Evolutionary conservation across 2,329 filamentous ascomycete genomes (phyloP), one percentile per base, ranked within the genome.

Genomic region (Ascochyta viciae-villosae): DNA sequence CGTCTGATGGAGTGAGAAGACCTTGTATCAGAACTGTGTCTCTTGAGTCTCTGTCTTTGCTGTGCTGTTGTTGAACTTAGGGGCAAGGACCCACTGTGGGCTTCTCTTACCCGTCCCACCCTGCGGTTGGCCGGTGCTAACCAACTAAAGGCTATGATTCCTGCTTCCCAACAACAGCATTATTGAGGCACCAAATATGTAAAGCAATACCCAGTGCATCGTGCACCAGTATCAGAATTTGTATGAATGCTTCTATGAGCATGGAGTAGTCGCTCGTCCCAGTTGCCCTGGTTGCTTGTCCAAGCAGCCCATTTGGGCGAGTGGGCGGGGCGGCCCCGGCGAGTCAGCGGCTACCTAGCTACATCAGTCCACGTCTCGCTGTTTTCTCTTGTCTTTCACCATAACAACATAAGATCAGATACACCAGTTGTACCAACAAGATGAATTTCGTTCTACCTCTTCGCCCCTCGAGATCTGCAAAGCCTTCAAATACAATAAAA

Each of bases 1-100:
- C 64, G 57, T 48, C 57, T 46, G 46, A 38, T 46, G 52, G 24
- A 70, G 67, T 65, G 61, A 65, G 58, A 61, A 63, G 60, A 62
- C 44, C 54, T 57, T 40, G 43, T 55, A 64, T 60, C 50, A 54
- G 57, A 44, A 42, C 10, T 2, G 4, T 42, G 31, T 34, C 15
- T 54, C 29, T 31, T 31, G 29, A 12, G 3, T 31, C 29, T 12
- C 29, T 29, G 22, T 41, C 38, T 49, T 9, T 62, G 51, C 44
- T 57, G 63, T 68, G 65, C 63, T 69, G 68, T 66, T 26, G 59
- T 62, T 35, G 52, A 52, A 43, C 16, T 34, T 52, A 58, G 37
- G 39, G 40, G 40, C 37, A 33, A 34, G 23, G 48, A 54, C 54
- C 44, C 57, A 56, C 48, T 44, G 23, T 34, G 39, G 50, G 24